A percentile compares a stretch with the other conserved stretches of the same genome.
These are phyloP conservation scores for Hyphopichia fennica DNA, from an alignment of 1,139 yeast species.

Conservation along the genomic window DNA sequence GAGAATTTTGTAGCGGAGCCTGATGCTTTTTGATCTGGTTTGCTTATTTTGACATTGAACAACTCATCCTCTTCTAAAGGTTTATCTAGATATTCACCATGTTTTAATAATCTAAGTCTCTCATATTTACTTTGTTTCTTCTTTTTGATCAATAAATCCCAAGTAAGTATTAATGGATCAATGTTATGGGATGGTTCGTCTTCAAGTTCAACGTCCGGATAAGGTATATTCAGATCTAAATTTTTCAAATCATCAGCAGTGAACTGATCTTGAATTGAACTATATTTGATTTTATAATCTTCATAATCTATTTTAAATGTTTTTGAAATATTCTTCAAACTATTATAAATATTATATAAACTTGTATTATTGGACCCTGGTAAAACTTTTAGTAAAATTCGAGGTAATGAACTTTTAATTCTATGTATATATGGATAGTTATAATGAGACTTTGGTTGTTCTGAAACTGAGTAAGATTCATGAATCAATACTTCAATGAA, in stretches of 20 bases:
- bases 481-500: slow-evolving; percentile 61
- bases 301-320: slow-evolving; percentile 31
- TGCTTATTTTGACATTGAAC: slow-evolving; percentile 21
- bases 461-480: slow-evolving; percentile 34
- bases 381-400: slow-evolving; percentile 52
- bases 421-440: slow-evolving; percentile 49
- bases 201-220: slow-evolving; percentile 29
- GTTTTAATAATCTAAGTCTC: slow-evolving; percentile 35
- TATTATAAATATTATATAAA: slow-evolving; percentile 42
- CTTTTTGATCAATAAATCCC: slow-evolving; percentile 50
- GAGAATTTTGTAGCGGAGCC: slow-evolving; percentile 5
- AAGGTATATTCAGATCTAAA: slow-evolving; percentile 33
- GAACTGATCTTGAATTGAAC: slow-evolving; percentile 27
- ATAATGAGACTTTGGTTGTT: slow-evolving; percentile 30
- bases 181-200: slow-evolving; percentile 15
- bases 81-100: slow-evolving; percentile 20
- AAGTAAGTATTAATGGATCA: slow-evolving; percentile 40
- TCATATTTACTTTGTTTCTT: slow-evolving; percentile 54
- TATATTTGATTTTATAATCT: slow-evolving; percentile 26
- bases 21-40: slow-evolving; percentile 15
- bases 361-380: slow-evolving; percentile 51
- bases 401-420: slow-evolving; percentile 41
- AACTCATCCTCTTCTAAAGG: slow-evolving; percentile 30
- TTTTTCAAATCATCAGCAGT: slow-evolving; percentile 34
- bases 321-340: slow-evolving; percentile 40